Evolutionary conservation across 2,329 filamentous ascomycete genomes (phyloP), one percentile per base, ranked within the genome.

Genomic region (Drechslerella stenobrocha): DNA sequence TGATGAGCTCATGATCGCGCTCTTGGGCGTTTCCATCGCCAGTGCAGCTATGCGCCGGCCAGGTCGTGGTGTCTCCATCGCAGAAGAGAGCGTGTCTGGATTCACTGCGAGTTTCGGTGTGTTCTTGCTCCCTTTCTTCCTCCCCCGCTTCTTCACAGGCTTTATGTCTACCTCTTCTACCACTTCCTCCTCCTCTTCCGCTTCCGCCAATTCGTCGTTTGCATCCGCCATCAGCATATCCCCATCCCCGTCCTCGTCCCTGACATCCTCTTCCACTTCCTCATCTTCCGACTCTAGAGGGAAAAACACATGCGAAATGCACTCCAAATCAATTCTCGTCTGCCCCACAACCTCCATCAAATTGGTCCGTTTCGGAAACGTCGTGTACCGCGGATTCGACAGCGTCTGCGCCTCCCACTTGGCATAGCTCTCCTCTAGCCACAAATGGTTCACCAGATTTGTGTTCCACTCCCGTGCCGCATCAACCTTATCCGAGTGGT

Each of bases 381-480:
- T 86, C 0, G 83, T 89, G 75, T 95, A 98, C 70, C 87, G 86
- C 6, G 82, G 80, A 52, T 88, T 83, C 2, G 87, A 87, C 20
- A 91, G 78, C 0, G 84, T 83, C 75, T 89, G 87, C 61, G 87
- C 79, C 74, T 88, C 82, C 79, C 90, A 96, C 75, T 88, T 90
- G 1, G 92, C 90, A 74, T 97, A 98, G 76, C 90, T 95, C 74
- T 98, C 93, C 76, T 98, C 93, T 45, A 98, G 82, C 93, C 93
- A 98, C 0, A 98, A 81, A 75, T 98, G 93, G 75, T 97, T 98
- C 73, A 96, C 80, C 73, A 96, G 87, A 59, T 90, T 80, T 56
- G 97, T 86, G 53, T 87, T 87, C 93, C 93, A 98, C 77, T 97
- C 93, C 69, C 84, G 83, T 0, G 93, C 93, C 0, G 93, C 93